Percentiles rank a stretch among this genome's conserved stretches.
Evolutionary conservation across 768 basidiomycete species (phyloP).

Genomic region (Suillus discolor): DNA sequence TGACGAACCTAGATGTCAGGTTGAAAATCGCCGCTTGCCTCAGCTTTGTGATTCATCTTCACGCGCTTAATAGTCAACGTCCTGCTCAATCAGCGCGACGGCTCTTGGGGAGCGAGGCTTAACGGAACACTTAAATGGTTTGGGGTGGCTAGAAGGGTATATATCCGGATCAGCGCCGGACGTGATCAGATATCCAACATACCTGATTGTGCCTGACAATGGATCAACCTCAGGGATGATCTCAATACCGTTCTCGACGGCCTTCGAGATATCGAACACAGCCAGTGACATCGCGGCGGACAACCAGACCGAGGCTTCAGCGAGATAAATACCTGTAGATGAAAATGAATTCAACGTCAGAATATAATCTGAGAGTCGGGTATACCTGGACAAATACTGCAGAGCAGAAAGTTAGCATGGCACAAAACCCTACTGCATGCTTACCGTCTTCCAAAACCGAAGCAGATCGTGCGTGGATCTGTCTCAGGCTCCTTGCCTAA

Average conservation of each 20-base stretch:
- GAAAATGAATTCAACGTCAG: conserved; percentile 10
- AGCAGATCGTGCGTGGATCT: conserved; percentile 58
- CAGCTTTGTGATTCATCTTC: too few relatives aligned
- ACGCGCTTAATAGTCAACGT: too few relatives aligned
- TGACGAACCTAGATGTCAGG: too few relatives aligned
- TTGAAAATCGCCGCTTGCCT: too few relatives aligned
- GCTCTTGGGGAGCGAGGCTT: too few relatives aligned
- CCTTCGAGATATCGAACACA: conserved; percentile 45
- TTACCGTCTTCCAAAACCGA: conserved; percentile 64
- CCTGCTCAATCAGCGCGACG: too few relatives aligned
- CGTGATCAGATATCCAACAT: not conserved
- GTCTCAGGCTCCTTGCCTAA: conserved; percentile 41
- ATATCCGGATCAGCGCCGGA: conserved; percentile 26
- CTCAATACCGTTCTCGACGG: conserved; percentile 39
- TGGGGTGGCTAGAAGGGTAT: too few relatives aligned
- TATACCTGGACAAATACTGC: conserved; percentile 15
- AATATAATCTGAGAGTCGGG: not conserved
- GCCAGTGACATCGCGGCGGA: conserved; percentile 42
- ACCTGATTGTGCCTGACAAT: conserved; percentile 61
- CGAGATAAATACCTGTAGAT: conserved; percentile 45
- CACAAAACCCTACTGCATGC: conserved; percentile 19
- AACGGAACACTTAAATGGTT: too few relatives aligned
- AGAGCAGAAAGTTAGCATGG: conserved; percentile 9
- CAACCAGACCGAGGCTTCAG: conserved; percentile 45
- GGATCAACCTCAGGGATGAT: conserved; percentile 51